phyloP scores from a whole-genome alignment of 2,329 filamentous ascomycete species.

The Grosmannia huntii region DNA sequence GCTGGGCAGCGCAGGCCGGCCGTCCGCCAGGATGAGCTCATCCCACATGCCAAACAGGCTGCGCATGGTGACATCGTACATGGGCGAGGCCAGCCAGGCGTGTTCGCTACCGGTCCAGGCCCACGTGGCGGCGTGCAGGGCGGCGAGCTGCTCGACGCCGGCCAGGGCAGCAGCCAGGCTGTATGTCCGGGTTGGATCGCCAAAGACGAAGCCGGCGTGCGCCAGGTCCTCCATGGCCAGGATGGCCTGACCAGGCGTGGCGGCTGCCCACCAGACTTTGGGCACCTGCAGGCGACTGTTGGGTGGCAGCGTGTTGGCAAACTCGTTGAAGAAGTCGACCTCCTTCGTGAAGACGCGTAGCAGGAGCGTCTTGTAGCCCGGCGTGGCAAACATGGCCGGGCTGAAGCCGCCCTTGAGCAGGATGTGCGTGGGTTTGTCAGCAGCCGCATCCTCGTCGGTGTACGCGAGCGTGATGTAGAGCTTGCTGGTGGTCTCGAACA shows the following conservation, averaged over 20 bases:
- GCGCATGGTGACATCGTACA: conserved; percentile 5
- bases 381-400: conserved; percentile 26
- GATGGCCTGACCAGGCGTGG: conserved; percentile 38
- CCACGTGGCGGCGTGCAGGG: conserved; percentile 20
- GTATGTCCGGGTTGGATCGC: conserved; percentile 23
- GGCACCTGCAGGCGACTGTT: conserved; percentile 14
- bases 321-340: conserved; percentile 13
- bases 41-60: conserved; percentile 10
- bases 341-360: conserved; percentile 17
- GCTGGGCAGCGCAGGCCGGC: conserved; percentile 13
- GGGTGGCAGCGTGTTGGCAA: conserved; percentile 6
- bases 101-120: conserved; percentile 12
- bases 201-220: conserved; percentile 35
- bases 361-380: conserved; percentile 9
- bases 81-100: conserved; percentile 17
- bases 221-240: conserved; percentile 58
- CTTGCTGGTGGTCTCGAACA: conserved; percentile 6
- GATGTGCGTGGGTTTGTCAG: conserved; percentile 5
- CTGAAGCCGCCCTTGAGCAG: conserved; percentile 47
- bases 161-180: conserved; percentile 7
- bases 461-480: conserved; percentile 12
- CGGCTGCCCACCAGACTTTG: conserved; percentile 11
- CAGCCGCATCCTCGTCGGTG: conserved; percentile 10
- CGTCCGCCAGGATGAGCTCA: conserved; percentile 16
- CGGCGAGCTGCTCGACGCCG: conserved; percentile 22